Base-by-base conservation (phyloP, 2,329 filamentous ascomycete species). In the Biscogniauxia marginata region DNA sequence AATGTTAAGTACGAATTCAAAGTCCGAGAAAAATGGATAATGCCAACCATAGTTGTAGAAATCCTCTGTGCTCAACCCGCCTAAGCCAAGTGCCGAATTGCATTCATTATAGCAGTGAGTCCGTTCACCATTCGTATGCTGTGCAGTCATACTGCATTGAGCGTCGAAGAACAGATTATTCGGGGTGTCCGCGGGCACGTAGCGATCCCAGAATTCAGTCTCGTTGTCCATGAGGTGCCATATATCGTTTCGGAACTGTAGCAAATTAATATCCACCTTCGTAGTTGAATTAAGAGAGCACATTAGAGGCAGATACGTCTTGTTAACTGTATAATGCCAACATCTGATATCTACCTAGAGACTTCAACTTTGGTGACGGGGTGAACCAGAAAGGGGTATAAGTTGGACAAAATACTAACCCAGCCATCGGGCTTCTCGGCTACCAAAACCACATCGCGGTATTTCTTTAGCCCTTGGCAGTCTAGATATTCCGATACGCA, bases 391-490 rank as follows among this genome's bases (percentile, higher is more conserved):
- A 39, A 39, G 7, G 3, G 6, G 6, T n/a, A 9, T 16, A 6
- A 16, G n/a, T 16, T 39, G 2, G 9, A 39, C 30, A 2, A n/a
- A 16, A 39, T 6, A 39, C 30, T 5, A 3, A 44, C 19, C 63
- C 61, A 63, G 2, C 59, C 59, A 9, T 1, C 25, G 0, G 53
- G 24, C 9, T 56, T 18, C 8, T 57, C 46, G 4, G 58, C 30
- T 1, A 61, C 47, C 7, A 60, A 5, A 2, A 64, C 30, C 3
- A 65, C 25, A 34, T 58, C 51, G 2, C 53, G 50, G 19, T 60
- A 50, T 21, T 49, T 25, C 20, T 53, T 51, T 2, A 44, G 11
- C 16, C 45, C 55, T n/a, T 43, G 18, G n/a, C 56, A 58, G 16
- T 21, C 7, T 11, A 24, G 0, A 19, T 59, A 60, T 4, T 53